Conservation (phyloP, 331 rosid species). For the Stylosanthes scabra region DNA sequence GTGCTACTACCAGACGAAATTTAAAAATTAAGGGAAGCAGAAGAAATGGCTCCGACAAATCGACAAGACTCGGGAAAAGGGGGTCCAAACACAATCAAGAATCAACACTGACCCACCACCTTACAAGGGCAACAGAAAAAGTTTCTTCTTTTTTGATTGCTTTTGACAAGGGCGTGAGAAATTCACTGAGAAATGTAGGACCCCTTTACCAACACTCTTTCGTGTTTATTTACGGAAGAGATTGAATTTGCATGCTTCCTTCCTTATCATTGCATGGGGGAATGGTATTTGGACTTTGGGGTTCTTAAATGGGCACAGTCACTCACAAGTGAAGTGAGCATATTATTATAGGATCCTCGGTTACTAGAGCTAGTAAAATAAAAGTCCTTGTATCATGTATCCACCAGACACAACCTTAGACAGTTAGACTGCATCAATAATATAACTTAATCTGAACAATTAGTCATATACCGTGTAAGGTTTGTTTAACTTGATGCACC, state of each 20-base stretch:
- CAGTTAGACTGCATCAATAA: not conserved
- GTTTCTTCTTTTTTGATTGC: slow-evolving; percentile 47
- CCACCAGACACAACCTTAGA: not conserved
- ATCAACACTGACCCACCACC: no score
- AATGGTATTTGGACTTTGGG: slow-evolving; percentile 44
- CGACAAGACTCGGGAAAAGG: slow-evolving; percentile 71
- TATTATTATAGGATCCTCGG: slow-evolving; percentile 18
- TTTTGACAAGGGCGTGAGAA: slow-evolving; percentile 72
- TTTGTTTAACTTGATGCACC: no score
- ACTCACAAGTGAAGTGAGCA: not conserved
- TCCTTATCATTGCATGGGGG: slow-evolving; percentile 27
- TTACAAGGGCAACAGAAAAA: slow-evolving; percentile 49
- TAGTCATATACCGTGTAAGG: not conserved
- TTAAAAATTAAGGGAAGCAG: slow-evolving; percentile 38
- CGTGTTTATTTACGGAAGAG: slow-evolving; percentile 30
- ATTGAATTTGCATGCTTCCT: slow-evolving; percentile 21
- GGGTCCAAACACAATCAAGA: slow-evolving; percentile 68
- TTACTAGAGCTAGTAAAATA: not conserved
- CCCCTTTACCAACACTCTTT: slow-evolving; percentile 49
- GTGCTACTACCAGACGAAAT: slow-evolving; percentile 23
- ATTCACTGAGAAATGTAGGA: slow-evolving; percentile 52
- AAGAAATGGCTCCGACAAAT: slow-evolving; percentile 66
- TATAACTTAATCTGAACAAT: slow-evolving; percentile 1
- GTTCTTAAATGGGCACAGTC: slow-evolving; percentile 32
- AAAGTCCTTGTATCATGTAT: not conserved